These are phyloP conservation scores for Sugiyamaella marilandica DNA, from an alignment of 805 yeast species.

Conservation along the genomic window DNA sequence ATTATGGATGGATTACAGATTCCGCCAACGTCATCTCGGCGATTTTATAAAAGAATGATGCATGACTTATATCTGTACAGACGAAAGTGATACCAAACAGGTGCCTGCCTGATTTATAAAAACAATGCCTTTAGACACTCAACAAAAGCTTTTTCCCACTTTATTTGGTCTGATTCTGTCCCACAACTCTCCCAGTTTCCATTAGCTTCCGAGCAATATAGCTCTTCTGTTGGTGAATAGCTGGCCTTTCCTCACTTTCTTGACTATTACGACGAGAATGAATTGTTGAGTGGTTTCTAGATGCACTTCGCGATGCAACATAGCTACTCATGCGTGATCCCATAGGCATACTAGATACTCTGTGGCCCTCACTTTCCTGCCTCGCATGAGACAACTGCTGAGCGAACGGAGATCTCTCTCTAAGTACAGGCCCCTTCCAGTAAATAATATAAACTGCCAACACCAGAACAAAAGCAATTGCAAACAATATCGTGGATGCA, in stretches of 20 bases:
- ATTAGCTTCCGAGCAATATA: background rate
- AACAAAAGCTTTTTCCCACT: background rate
- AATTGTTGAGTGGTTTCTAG: background rate
- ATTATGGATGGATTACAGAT: conserved; percentile 1
- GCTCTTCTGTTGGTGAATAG: background rate
- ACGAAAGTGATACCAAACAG: no score
- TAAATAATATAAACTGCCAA: conserved; percentile 38
- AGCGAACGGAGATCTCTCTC: conserved; percentile 36
- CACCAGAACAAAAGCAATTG: conserved; percentile 34
- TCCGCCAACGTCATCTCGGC: background rate
- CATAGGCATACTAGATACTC: conserved; percentile 9
- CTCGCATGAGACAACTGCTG: conserved; percentile 24
- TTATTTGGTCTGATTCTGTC: background rate
- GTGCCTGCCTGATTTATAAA: no score
- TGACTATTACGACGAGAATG: conserved; percentile 2
- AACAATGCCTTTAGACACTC: background rate
- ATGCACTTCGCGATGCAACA: conserved; percentile 3
- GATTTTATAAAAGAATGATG: background rate
- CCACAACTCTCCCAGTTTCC: conserved; percentile 3
- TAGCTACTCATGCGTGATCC: conserved; percentile 6
- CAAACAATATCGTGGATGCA: conserved; percentile 39
- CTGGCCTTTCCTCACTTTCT: background rate
- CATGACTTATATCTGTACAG: no score
- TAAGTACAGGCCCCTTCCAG: conserved; percentile 39
- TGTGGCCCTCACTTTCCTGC: background rate